These are phyloP conservation scores for Arxiozyma bovina DNA, from an alignment of 1,139 yeast genomes.

Conservation along the genomic window DNA sequence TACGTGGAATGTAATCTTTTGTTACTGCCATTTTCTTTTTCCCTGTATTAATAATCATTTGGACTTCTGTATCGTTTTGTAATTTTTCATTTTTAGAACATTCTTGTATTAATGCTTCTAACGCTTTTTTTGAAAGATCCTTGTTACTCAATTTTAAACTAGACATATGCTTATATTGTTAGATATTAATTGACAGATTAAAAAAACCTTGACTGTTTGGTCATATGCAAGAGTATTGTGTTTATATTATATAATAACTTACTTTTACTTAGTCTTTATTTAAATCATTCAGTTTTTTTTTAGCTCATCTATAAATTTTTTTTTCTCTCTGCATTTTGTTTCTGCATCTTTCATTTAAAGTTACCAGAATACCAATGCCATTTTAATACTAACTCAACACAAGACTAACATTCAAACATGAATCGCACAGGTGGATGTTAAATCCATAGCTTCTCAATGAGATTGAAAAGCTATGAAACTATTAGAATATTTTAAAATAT, in stretches of 20 bases:
- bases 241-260: no score
- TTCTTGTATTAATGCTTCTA: constrained; percentile 20
- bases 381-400: no score
- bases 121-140: constrained; percentile 15
- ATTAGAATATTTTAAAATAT: not conserved
- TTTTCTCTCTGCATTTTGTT: not conserved
- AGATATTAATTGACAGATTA: no score
- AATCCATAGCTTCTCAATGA: no score
- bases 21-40: constrained; percentile 39
- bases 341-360: no score
- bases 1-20: constrained; percentile 56
- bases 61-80: constrained; percentile 31
- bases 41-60: constrained; percentile 46
- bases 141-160: constrained; percentile 4
- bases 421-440: not conserved
- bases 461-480: not conserved
- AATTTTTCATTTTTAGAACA: constrained; percentile 20
- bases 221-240: not conserved
- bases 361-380: no score
- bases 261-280: no score
- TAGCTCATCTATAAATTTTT: not conserved
- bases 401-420: not conserved
- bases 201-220: no score
- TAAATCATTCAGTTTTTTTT: no score
- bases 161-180: not conserved